Evolutionary conservation across 2,329 filamentous ascomycete genomes (phyloP), one percentile per base, ranked within the genome.

Genomic region (Monosporascus sp.): DNA sequence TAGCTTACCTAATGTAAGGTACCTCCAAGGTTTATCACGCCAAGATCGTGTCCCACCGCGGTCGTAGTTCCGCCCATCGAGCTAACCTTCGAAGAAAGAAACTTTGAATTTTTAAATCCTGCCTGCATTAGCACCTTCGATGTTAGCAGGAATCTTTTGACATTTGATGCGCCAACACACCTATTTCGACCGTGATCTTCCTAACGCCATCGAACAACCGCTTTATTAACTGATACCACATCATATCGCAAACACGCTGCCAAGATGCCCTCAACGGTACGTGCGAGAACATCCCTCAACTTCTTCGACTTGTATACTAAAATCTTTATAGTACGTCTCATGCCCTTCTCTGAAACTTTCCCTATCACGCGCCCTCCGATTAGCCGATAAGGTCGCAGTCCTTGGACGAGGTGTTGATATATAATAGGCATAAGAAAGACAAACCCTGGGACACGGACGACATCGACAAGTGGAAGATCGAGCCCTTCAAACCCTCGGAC

Each of bases 391-490:
- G 11, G 5, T 35, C 31, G 31, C 31, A 35, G 31, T 14, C 31
- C 31, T 11, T 35, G 31, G 31, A 35, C 31, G 9, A 18, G 14
- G 2, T 15, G 20, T 17, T 46, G 20, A 46, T 11, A 27, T 3
- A 8, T 8, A 31, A 17, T 27, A 96, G 88, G 60, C 84, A 96
- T 74, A 88, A 96, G 57, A 87, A 83, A 61, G 90, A 95, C 3
- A 96, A 96, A 72, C 89, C 90, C 52, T 95, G 92, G 92, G 92
- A 97, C 66, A 96, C 92, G 52, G 92, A 96, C 58, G 94, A 97
- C 66, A 90, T 97, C 59, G 93, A 97, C 75, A 96, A 97, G 71
- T 97, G 91, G 91, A 93, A 91, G 84, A 76, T 92, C 63, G 91
- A 96, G 39, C 74, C 84, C 27, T 97, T 97, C 74, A 93, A 84